phyloP scores from a whole-genome alignment of 805 yeast genomes.

The Wickerhamiella dianesei region DNA sequence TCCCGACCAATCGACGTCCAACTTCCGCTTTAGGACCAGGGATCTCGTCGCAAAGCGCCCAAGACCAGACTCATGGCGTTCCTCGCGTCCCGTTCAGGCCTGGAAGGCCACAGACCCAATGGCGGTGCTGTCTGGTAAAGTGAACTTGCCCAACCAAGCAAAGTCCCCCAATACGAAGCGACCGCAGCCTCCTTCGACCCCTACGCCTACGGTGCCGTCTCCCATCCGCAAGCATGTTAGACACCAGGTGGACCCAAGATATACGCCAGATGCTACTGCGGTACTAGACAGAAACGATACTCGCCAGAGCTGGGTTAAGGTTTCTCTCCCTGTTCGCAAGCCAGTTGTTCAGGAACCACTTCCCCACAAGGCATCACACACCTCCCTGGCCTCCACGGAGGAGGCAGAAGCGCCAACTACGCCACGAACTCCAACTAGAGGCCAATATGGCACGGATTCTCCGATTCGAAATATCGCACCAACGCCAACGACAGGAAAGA shows the following conservation, averaged over 20 bases:
- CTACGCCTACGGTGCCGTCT: background rate
- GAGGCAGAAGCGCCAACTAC: background rate
- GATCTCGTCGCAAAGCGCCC: slow-evolving; percentile 13
- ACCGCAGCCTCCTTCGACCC: background rate
- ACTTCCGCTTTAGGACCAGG: slow-evolving; percentile 8
- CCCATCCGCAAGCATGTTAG: background rate
- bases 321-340: slow-evolving; percentile 11
- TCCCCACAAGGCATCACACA: background rate
- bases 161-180: background rate
- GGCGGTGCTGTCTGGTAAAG: slow-evolving; percentile 6
- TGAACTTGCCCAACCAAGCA: background rate
- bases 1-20: slow-evolving; percentile 14
- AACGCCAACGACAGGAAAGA: background rate
- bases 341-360: background rate
- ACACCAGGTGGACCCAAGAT: background rate
- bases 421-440: slow-evolving; percentile 5
- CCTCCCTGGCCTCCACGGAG: background rate
- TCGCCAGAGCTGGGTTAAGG: slow-evolving; percentile 7
- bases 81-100: slow-evolving; percentile 12
- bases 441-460: background rate
- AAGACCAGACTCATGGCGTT: slow-evolving; percentile 7
- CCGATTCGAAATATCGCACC: background rate
- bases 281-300: background rate
- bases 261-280: background rate
- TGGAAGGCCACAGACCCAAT: slow-evolving; percentile 13